These are phyloP conservation scores for Inonotus hispidus DNA, from an alignment of 1,284 basidiomycete species.

Conservation along the genomic window DNA sequence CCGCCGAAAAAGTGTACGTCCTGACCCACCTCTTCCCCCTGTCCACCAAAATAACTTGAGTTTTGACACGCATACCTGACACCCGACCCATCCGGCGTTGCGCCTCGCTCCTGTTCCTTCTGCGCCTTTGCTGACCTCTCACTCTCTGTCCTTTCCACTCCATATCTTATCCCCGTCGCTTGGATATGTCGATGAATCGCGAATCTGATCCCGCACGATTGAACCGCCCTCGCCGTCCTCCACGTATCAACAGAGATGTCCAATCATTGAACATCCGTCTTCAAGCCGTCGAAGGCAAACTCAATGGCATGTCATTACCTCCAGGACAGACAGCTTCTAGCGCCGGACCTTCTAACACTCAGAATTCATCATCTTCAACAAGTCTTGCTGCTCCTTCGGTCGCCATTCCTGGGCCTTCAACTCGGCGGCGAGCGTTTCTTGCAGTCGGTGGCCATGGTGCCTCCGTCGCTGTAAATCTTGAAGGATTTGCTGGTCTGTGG, in stretches of 20 bases:
- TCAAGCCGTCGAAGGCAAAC: slow-evolving; percentile 49
- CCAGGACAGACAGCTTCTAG: background rate
- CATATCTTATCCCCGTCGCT: background rate
- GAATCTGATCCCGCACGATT: background rate
- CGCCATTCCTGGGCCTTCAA: background rate
- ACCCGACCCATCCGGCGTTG: background rate
- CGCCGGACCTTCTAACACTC: background rate
- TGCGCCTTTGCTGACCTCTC: background rate
- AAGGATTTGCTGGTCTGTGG: slow-evolving; percentile 57
- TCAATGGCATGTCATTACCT: slow-evolving; percentile 37
- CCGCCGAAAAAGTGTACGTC: slow-evolving; percentile 74
- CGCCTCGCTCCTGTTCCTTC: slow-evolving; percentile 4
- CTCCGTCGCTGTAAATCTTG: slow-evolving; percentile 47
- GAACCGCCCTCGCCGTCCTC: background rate
- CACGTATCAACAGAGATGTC: slow-evolving; percentile 49
- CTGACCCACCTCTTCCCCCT: background rate
- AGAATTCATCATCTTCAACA: background rate
- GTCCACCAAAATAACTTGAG: slow-evolving; percentile 4
- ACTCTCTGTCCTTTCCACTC: background rate
- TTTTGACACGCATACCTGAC: slow-evolving; percentile 1
- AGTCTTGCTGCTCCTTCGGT: background rate
- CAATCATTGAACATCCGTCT: slow-evolving; percentile 77
- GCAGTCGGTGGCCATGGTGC: slow-evolving; percentile 39
- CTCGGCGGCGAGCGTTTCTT: slow-evolving; percentile 22
- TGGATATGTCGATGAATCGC: background rate